Evolutionary conservation across 176 grass and related monocot genomes (phyloP).

Genomic region (Chrysopogon serrulatus): DNA sequence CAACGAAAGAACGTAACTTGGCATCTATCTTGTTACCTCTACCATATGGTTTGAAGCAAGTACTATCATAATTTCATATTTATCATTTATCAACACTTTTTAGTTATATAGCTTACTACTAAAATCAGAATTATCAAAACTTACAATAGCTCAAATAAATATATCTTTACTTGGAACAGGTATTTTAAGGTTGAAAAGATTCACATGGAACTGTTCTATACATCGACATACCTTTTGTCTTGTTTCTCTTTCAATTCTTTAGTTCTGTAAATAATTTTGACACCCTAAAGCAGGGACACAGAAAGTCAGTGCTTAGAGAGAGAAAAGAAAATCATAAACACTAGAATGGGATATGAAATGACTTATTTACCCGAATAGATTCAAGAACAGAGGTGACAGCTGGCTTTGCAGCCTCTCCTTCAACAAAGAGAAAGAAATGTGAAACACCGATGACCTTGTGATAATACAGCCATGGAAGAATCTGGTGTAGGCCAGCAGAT

Average conservation of each 20-base stretch:
- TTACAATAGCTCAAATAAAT: neutral
- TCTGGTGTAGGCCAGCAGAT: conserved; percentile 83
- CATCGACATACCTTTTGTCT: conserved; percentile 61
- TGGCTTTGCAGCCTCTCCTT: conserved; percentile 95
- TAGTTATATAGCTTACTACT: neutral
- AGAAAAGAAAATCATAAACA: conserved; percentile 3
- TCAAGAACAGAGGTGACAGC: conserved; percentile 79
- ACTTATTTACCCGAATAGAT: conserved; percentile 74
- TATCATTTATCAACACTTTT: conserved; percentile 2
- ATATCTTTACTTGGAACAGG: neutral
- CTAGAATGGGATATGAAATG: neutral
- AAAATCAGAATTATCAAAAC: neutral
- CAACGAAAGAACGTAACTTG: neutral
- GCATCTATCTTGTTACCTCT: neutral
- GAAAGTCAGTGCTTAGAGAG: conserved; percentile 4
- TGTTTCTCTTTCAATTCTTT: conserved; percentile 90
- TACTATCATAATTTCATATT: neutral
- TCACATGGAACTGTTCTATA: neutral
- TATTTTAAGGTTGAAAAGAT: neutral
- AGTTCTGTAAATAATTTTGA: conserved; percentile 97
- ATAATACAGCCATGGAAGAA: conserved; percentile 98
- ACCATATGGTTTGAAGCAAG: conserved; percentile 6
- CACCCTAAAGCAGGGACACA: conserved; percentile 51
- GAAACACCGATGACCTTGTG: conserved; percentile 98
- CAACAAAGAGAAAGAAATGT: conserved; percentile 88